phyloP scores from a whole-genome alignment of 2,329 filamentous ascomycete genomes.

The Aspergillus ustus region DNA sequence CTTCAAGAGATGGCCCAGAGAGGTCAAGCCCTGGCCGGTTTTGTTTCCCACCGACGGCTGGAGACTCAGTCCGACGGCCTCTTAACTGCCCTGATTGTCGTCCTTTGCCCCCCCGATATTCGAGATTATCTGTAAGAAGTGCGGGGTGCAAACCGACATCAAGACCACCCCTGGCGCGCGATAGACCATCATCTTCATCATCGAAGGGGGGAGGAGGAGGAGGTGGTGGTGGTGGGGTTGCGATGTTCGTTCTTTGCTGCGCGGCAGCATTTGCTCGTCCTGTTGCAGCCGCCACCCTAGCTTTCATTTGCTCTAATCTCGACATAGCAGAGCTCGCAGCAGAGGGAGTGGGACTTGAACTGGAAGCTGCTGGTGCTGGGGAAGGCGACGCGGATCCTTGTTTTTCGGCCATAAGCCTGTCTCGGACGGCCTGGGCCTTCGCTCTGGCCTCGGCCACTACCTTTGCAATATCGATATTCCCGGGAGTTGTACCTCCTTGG shows the following conservation, averaged over 20 bases:
- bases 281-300: constrained; percentile 77
- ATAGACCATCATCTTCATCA: constrained; percentile 56
- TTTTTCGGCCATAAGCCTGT: constrained; percentile 47
- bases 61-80: constrained; percentile 57
- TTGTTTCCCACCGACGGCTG: constrained; percentile 39
- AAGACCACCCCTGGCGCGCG: constrained; percentile 66
- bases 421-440: constrained; percentile 54
- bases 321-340: constrained; percentile 53
- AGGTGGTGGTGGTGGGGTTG: constrained; percentile 42
- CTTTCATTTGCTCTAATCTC: constrained; percentile 79
- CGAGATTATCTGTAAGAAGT: constrained; percentile 59
- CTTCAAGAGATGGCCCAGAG: constrained; percentile 61
- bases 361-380: constrained; percentile 32
- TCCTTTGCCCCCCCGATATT: constrained; percentile 48
- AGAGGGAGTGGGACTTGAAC: constrained; percentile 44
- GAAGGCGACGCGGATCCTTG: constrained; percentile 29
- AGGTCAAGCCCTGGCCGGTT: constrained; percentile 59
- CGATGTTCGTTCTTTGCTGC: constrained; percentile 49
- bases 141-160: constrained; percentile 79
- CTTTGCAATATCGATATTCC: constrained; percentile 51
- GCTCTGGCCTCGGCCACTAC: constrained; percentile 54
- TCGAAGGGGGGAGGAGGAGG: constrained; percentile 51
- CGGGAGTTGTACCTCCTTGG: constrained; percentile 38
- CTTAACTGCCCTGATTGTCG: constrained; percentile 54
- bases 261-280: constrained; percentile 49